These are phyloP conservation scores for Linum trigynum DNA, from an alignment of 345 rosid species.

Conservation along the genomic window DNA sequence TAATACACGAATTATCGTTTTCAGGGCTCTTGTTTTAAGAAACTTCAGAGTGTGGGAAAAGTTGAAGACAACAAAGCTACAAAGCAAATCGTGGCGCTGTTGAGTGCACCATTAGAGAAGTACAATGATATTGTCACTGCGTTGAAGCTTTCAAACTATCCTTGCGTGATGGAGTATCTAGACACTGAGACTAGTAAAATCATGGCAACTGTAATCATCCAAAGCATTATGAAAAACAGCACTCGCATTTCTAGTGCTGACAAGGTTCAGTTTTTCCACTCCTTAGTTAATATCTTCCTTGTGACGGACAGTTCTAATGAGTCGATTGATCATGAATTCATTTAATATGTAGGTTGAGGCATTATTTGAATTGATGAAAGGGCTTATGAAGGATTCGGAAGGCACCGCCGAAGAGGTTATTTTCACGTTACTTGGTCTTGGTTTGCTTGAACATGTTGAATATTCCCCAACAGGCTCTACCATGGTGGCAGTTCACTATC, in stretches of 20 bases:
- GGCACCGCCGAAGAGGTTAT: conserved; percentile 61
- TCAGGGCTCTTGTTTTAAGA: conserved; percentile 93
- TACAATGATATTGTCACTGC: conserved; percentile 87
- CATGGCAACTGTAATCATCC: conserved; percentile 89
- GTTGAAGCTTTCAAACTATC: conserved; percentile 83
- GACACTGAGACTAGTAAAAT: conserved; percentile 81
- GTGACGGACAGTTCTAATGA: conserved; percentile 5
- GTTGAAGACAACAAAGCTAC: conserved; percentile 74
- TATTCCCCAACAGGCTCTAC: too few relatives aligned
- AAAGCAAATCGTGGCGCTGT: conserved; percentile 86
- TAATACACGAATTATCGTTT: neutral
- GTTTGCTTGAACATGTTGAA: neutral
- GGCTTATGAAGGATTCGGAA: conserved; percentile 88
- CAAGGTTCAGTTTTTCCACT: conserved; percentile 37
- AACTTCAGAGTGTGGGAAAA: conserved; percentile 67
- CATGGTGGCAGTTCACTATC: neutral
- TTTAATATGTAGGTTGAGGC: conserved; percentile 65
- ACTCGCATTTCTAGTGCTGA: conserved; percentile 68
- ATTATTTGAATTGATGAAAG: conserved; percentile 78
- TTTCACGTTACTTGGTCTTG: conserved; percentile 11
- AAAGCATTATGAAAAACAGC: conserved; percentile 90
- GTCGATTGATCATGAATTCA: conserved; percentile 7
- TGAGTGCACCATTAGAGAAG: conserved; percentile 95
- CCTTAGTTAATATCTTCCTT: conserved; percentile 16
- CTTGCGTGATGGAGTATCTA: conserved; percentile 77